Base-by-base conservation (phyloP, 768 basidiomycete species). In the Suillus spraguei region DNA sequence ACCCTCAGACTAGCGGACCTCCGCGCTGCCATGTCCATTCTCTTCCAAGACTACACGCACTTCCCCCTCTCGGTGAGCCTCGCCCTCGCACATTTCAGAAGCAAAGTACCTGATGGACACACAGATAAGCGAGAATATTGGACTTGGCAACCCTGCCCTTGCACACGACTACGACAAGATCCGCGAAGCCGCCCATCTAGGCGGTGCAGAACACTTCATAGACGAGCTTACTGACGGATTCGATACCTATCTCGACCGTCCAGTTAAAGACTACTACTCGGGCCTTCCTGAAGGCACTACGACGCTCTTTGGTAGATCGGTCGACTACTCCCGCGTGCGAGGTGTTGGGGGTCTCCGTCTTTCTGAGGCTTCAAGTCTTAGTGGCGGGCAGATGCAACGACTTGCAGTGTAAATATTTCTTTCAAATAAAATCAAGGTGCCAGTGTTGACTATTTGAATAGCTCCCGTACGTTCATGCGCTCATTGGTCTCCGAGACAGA, bases 41-140 rank as follows among this genome's bases (percentile, higher is more conserved):
- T 94, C 32, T 92, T 92, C 75, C 91, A 94, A 70, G 92, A 94
- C 71, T 92, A 90, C 68, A 90, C 89, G 0, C 81, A 87, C 67
- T 92, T 93, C 70, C 91, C 91, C 0, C 77, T 94, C 50, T 89
- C 91, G 28, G 90, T 90, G 63, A 49, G 89, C 71, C n/a, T 36
- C 49, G 2, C 28, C 24, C 32, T 36, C 61, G 10, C 36, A 3
- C 22, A 20, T 17, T 47, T 50, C 17, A 32, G 33, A 59, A 50
- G n/a, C n/a, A 47, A 17, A 42, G 9, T 54, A 46, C 36, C 52
- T n/a, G 13, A n/a, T 10, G 6, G 22, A 38, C 17, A 0, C 58
- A 3, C 67, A 93, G 91, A 86, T 94, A 54, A 82, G 79, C 68
- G 91, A 93, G 62, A 94, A 93, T 70, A 92, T 93, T 61, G 87